A percentile compares a stretch with the other conserved stretches of the same genome.
Conservation (phyloP, 202 grass and related monocot species). For the Zizania palustris region DNA sequence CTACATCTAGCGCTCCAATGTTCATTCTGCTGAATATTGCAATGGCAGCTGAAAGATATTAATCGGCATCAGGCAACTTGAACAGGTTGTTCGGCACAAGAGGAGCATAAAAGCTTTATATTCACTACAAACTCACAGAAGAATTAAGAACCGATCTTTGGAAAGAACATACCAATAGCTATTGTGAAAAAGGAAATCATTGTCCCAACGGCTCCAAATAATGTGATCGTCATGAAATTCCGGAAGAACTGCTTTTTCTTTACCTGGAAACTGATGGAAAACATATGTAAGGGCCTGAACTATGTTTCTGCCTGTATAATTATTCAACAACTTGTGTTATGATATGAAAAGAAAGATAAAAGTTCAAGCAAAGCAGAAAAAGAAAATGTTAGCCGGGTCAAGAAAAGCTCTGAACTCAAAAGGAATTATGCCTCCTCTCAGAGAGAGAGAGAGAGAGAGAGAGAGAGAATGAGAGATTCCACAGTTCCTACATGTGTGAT, state of each 20-base stretch:
- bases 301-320: not conserved
- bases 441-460: slow-evolving; percentile 15
- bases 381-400: not conserved
- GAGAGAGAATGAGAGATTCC: not conserved
- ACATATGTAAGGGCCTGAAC: slow-evolving; percentile 37
- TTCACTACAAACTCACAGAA: not conserved
- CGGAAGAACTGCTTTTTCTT: slow-evolving; percentile 99
- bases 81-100: slow-evolving; percentile 19
- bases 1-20: slow-evolving; percentile 79
- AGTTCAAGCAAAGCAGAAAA: not conserved
- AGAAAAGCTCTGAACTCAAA: not conserved
- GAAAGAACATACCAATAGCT: slow-evolving; percentile 63
- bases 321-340: not conserved
- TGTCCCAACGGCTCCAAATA: slow-evolving; percentile 92
- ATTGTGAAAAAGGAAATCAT: slow-evolving; percentile 95
- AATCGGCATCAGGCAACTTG: slow-evolving; percentile 31
- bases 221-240: slow-evolving; percentile 94
- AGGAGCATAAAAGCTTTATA: slow-evolving; percentile 22
- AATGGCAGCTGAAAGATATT: slow-evolving; percentile 65
- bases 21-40: slow-evolving; percentile 84
- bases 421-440: not conserved
- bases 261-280: slow-evolving; percentile 82
- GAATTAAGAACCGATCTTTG: not conserved
- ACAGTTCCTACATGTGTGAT: not conserved
- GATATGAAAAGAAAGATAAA: not conserved